Evolutionary conservation across 1,284 basidiomycete species (phyloP).

Genomic region (Filobasidium uniguttulatum): DNA sequence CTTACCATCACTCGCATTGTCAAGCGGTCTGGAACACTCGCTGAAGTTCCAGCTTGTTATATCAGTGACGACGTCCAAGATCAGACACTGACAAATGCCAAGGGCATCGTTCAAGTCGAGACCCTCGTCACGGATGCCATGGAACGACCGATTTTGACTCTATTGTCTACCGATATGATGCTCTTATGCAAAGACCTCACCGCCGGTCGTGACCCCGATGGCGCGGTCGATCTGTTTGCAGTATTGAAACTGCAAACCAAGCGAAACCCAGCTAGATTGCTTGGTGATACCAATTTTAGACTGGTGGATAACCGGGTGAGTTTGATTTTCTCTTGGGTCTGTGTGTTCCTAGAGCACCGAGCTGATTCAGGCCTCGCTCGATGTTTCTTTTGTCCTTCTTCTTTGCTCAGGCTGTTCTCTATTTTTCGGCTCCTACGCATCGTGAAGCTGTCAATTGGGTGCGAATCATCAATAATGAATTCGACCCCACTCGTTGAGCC

Average conservation of each 20-base stretch:
- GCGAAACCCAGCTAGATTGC: constrained; percentile 75
- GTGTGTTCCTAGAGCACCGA: constrained; percentile 43
- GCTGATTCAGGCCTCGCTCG: constrained; percentile 65
- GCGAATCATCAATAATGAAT: constrained; percentile 32
- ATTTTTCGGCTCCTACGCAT: constrained; percentile 71
- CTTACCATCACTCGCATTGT: constrained; percentile 74
- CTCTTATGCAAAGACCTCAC: constrained; percentile 59
- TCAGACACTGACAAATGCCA: constrained; percentile 30
- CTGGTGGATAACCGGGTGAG: constrained; percentile 33
- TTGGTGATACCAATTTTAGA: constrained; percentile 58
- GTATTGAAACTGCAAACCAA: constrained; percentile 82
- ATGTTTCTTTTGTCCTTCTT: constrained; percentile 5
- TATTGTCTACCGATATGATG: constrained; percentile 82
- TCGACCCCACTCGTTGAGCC: constrained; percentile 11
- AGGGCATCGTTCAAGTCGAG: constrained; percentile 71
- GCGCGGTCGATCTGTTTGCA: constrained; percentile 74
- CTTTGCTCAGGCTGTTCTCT: constrained; percentile 69
- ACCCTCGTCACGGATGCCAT: constrained; percentile 66
- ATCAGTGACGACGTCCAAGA: constrained; percentile 22
- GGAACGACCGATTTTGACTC: constrained; percentile 56
- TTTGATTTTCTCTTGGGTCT: constrained; percentile 6
- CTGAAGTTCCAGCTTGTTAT: constrained; percentile 49
- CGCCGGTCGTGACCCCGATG: constrained; percentile 53
- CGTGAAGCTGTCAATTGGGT: constrained; percentile 79
- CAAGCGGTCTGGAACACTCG: constrained; percentile 69